A percentile compares a stretch with the other conserved stretches of the same genome.
Evolutionary conservation across 331 rosid species (phyloP).

Genomic region (Quercus tomentella): DNA sequence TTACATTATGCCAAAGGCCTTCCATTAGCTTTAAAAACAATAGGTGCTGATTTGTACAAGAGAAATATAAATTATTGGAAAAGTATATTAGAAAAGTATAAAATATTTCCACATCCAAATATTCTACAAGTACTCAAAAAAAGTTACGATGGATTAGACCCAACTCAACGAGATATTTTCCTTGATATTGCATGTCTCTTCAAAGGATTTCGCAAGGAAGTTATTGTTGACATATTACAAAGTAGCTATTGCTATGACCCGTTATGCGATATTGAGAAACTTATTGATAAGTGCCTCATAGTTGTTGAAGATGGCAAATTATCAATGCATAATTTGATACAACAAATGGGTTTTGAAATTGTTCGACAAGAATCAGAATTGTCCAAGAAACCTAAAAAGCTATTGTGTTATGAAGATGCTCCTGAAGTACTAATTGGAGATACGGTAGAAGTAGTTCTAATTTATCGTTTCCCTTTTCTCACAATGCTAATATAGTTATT

Average conservation of each 20-base stretch:
- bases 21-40: constrained; percentile 14
- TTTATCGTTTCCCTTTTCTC: not conserved
- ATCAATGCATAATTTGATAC: constrained; percentile 16
- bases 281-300: constrained; percentile 9
- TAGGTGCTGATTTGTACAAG: constrained; percentile 7
- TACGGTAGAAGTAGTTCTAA: not conserved
- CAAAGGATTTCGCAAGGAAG: not conserved
- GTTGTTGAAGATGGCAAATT: not conserved
- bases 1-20: constrained; percentile 4
- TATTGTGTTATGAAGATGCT: constrained; percentile 8
- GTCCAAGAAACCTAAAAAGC: not conserved
- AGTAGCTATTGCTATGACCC: not conserved
- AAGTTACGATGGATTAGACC: constrained; percentile 15
- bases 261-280: not conserved
- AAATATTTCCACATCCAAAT: not conserved
- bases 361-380: not conserved
- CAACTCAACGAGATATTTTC: not conserved
- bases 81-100: not conserved
- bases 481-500: too few species aligned
- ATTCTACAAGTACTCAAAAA: constrained; percentile 12
- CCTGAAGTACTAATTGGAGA: not conserved
- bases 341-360: constrained; percentile 18
- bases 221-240: constrained; percentile 2
- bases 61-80: not conserved
- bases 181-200: constrained; percentile 24